Evolutionary conservation across 805 yeast genomes (phyloP).

Genomic region (Candida takata): DNA sequence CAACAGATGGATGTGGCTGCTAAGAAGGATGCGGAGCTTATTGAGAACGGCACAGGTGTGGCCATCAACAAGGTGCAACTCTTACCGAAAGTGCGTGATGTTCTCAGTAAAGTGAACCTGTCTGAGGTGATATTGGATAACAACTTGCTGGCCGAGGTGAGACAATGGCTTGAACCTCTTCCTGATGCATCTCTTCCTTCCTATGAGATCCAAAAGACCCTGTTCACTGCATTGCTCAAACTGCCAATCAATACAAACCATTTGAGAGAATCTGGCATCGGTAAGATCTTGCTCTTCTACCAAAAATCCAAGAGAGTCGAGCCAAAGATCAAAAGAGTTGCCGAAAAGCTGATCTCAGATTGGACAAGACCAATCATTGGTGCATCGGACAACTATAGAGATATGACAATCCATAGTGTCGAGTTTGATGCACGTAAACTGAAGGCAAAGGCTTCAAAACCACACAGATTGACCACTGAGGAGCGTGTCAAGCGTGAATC

Average conservation of each 20-base stretch:
- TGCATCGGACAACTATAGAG: conserved; percentile 89
- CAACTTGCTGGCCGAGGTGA: conserved; percentile 83
- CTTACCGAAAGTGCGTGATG: conserved; percentile 69
- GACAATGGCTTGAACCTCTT: conserved; percentile 96
- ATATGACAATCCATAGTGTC: conserved; percentile 63
- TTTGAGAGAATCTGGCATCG: conserved; percentile 88
- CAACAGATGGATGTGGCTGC: conserved; percentile 89
- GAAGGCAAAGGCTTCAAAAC: conserved; percentile 10
- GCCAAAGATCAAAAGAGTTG: conserved; percentile 75
- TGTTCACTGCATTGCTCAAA: conserved; percentile 64
- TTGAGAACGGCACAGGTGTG: conserved; percentile 37
- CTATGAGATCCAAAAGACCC: conserved; percentile 85
- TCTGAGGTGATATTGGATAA: conserved; percentile 93
- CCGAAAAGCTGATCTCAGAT: conserved; percentile 86
- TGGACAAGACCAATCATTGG: conserved; percentile 99
- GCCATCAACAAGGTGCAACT: conserved; percentile 65
- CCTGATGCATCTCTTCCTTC: conserved; percentile 99
- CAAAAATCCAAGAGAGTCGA: conserved; percentile 89
- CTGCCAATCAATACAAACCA: conserved; percentile 95
- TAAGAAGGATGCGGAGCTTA: conserved; percentile 55
- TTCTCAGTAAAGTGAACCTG: conserved; percentile 72
- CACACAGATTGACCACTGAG: conserved; percentile 3
- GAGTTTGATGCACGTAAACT: conserved; percentile 48
- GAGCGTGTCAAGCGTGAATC: conserved; percentile 20
- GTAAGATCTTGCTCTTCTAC: conserved; percentile 88